Evolutionary conservation across 306 rosid genomes (phyloP).

Genomic region (Quercus cerris): DNA sequence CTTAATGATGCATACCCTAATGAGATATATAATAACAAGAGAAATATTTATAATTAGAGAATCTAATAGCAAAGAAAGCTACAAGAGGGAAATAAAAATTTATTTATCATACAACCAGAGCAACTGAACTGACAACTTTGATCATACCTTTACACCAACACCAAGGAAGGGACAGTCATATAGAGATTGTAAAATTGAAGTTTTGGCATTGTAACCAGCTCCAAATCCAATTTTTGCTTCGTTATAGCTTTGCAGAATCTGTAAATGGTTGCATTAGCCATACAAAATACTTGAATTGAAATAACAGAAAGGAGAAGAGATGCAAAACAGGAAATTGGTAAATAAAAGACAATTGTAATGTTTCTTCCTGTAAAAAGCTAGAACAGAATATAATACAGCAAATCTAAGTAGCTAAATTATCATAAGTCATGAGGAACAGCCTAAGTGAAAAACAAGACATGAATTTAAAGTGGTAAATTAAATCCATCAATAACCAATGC

Average conservation of each 20-base stretch:
- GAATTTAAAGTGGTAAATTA: background rate
- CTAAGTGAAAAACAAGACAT: background rate
- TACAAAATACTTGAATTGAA: conserved; percentile 22
- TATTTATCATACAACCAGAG: background rate
- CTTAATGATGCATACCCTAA: background rate
- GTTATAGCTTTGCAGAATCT: conserved; percentile 66
- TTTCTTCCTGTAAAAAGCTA: conserved; percentile 5
- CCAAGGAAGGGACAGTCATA: conserved; percentile 87
- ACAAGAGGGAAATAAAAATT: background rate
- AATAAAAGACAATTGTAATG: conserved; percentile 10
- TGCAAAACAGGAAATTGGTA: background rate
- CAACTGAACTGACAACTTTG: background rate
- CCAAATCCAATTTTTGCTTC: conserved; percentile 94
- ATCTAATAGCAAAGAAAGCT: background rate
- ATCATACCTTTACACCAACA: conserved; percentile 68
- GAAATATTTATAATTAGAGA: background rate
- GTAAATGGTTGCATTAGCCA: conserved; percentile 34
- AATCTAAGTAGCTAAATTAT: background rate
- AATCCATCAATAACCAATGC: background rate
- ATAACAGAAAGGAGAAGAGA: conserved; percentile 15
- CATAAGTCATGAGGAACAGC: background rate
- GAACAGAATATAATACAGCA: background rate
- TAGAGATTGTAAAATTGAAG: conserved; percentile 64
- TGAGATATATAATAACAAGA: background rate
- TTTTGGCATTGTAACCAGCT: conserved; percentile 66